Evolutionary conservation across 2,329 filamentous ascomycete species (phyloP).

Genomic region (Geosmithia putterillii): DNA sequence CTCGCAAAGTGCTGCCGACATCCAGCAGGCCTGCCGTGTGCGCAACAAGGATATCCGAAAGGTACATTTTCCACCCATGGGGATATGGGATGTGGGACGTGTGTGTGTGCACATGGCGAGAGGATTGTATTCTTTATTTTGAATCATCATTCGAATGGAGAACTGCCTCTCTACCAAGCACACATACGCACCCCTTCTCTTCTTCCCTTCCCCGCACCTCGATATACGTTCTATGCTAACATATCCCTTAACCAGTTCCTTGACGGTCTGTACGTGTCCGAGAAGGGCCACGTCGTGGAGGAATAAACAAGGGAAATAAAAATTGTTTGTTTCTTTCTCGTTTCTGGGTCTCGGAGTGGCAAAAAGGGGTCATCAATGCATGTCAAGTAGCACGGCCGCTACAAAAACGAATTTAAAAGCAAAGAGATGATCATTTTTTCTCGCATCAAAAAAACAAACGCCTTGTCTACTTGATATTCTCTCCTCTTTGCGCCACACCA

Average conservation of each 20-base stretch:
- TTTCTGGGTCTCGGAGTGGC: constrained; percentile 53
- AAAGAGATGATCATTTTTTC: constrained; percentile 13
- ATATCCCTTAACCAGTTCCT: constrained; percentile 60
- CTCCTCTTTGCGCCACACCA: too few relatives aligned
- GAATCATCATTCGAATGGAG: too few relatives aligned
- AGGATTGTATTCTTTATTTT: too few relatives aligned
- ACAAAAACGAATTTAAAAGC: constrained; percentile 24
- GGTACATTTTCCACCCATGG: constrained; percentile 34
- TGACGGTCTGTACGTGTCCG: constrained; percentile 99
- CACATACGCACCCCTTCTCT: too few relatives aligned
- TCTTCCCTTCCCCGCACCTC: neutral
- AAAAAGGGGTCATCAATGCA: constrained; percentile 51
- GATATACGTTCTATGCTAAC: neutral
- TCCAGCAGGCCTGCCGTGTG: constrained; percentile 99
- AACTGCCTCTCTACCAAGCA: too few relatives aligned
- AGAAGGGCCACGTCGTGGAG: constrained; percentile 89
- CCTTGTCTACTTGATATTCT: too few relatives aligned
- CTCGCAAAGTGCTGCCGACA: constrained; percentile 96
- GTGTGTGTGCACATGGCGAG: too few relatives aligned
- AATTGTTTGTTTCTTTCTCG: constrained; percentile 36
- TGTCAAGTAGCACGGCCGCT: constrained; percentile 43
- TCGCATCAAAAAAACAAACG: neutral
- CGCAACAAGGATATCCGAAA: constrained; percentile 99
- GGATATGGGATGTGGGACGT: too few relatives aligned
- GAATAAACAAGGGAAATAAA: constrained; percentile 35